Base-by-base conservation (phyloP, 345 rosid species). In the Cardiospermum halicacabum region DNA sequence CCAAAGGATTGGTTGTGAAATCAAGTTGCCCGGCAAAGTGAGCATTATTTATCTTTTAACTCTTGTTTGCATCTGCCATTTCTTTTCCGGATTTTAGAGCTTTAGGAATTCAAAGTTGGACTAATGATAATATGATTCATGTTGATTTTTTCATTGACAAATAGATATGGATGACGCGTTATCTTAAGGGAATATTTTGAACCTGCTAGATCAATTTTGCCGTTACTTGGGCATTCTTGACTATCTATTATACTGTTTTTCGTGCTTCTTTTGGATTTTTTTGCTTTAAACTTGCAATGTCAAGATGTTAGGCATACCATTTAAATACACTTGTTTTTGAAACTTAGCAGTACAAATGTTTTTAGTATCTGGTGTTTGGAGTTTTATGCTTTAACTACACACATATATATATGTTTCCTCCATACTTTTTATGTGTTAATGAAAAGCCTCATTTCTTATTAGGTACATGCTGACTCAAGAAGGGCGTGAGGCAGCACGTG, bases 11-110 rank as follows among this genome's bases (percentile, higher is more conserved):
- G 64, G 95, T 91, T 56, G 91, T 81, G 65, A 93, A 85, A 77
- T 88, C 92, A 26, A 91, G 97, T 78, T 85, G 86, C 75, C 97
- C 99, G 15, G 97, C 97, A 67, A 93, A 88, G 98, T 93, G 80
- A 40, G 73, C 68, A 40, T 53, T 56, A 34, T 62, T 18, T 42
- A 16, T 25, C 2, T 55, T 50, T 37, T 1, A 11, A 3, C 28
- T 40, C 40, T 13, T 49, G 11, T 21, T 8, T 12, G 43, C n/a
- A n/a, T n/a, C n/a, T 16, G 6, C 22, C 11, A 0, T 34, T 2
- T 34, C 10, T 4, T 34, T 34, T 2, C 10, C 7, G 3, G 13
- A 22, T 27, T 55, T 56, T 16, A 6, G 22, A 28, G 47, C 34
- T 48, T 57, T 16, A 36, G 19, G 2, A 47, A 19, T 59, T 24